A percentile compares a stretch with the other conserved stretches of the same genome.
phyloP scores from a whole-genome alignment of 1,284 basidiomycete species.

The Moesziomyces antarcticus region DNA sequence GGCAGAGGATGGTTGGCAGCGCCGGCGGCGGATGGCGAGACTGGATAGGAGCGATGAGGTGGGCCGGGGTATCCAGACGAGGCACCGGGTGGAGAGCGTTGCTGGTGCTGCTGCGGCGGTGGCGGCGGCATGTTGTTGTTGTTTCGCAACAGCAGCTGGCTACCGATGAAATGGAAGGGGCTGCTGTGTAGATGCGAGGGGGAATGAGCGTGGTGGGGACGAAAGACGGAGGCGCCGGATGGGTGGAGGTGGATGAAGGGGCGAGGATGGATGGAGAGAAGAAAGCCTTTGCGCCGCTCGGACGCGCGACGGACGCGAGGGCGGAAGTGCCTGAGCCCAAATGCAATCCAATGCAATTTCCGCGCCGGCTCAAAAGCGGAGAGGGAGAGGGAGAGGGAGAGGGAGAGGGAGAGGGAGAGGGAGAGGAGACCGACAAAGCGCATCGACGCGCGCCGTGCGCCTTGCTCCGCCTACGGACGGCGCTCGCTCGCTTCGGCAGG shows the following conservation, averaged over 20 bases:
- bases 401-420: neutral
- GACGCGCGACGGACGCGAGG: slow-evolving; percentile 14
- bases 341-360: slow-evolving; percentile 5
- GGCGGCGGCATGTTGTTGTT: slow-evolving; percentile 18
- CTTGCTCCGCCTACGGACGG: slow-evolving; percentile 1
- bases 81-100: slow-evolving; percentile 31
- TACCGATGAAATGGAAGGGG: neutral
- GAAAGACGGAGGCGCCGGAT: neutral
- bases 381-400: neutral
- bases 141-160: neutral
- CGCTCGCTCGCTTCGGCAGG: neutral
- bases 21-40: slow-evolving; percentile 21
- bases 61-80: slow-evolving; percentile 22
- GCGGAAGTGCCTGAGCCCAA: neutral
- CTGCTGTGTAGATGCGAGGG: neutral
- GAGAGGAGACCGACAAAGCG: neutral
- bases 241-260: neutral
- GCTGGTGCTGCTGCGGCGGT: slow-evolving; percentile 13
- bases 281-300: neutral
- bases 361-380: slow-evolving; percentile 2
- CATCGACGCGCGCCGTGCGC: neutral
- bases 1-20: slow-evolving; percentile 18
- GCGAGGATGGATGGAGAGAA: slow-evolving; percentile 7
- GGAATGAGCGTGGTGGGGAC: neutral
- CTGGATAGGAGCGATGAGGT: slow-evolving; percentile 23